Evolutionary conservation across 495 filamentous ascomycete genomes (phyloP).

Genomic region (Trichoderma orchidacearum): DNA sequence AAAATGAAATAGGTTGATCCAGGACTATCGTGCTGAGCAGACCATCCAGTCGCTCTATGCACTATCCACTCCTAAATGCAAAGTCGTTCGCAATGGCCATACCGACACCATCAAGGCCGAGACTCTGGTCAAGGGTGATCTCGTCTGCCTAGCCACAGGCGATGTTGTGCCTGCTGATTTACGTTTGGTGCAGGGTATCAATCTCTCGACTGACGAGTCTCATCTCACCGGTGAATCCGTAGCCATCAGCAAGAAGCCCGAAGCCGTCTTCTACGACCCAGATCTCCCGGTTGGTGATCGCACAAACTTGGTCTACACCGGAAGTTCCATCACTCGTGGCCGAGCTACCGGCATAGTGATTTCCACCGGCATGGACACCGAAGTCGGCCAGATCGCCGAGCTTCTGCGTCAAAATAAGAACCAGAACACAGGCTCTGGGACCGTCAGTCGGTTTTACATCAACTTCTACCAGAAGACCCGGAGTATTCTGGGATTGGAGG

Average conservation of each 20-base stretch:
- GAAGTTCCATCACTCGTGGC: slow-evolving; percentile 58
- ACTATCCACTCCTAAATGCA: slow-evolving; percentile 54
- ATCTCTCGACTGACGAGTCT: slow-evolving; percentile 62
- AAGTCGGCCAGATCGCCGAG: slow-evolving; percentile 58
- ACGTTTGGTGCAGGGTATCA: slow-evolving; percentile 51
- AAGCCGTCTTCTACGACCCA: slow-evolving; percentile 15
- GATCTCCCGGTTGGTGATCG: slow-evolving; percentile 55
- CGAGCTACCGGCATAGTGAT: slow-evolving; percentile 56
- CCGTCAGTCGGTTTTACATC: slow-evolving; percentile 13
- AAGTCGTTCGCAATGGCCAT: slow-evolving; percentile 44
- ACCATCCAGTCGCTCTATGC: slow-evolving; percentile 56
- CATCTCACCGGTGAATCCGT: slow-evolving; percentile 65
- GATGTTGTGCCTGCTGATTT: slow-evolving; percentile 62
- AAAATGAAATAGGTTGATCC: slow-evolving; percentile 38
- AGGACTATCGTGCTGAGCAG: slow-evolving; percentile 63
- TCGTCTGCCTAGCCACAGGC: slow-evolving; percentile 54
- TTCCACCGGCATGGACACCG: slow-evolving; percentile 56
- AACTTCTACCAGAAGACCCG: slow-evolving; percentile 19
- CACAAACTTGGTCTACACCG: slow-evolving; percentile 57
- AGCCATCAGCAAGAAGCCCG: slow-evolving; percentile 47
- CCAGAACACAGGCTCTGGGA: slow-evolving; percentile 15
- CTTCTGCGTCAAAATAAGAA: slow-evolving; percentile 32
- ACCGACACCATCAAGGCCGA: slow-evolving; percentile 44
- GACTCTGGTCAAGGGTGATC: slow-evolving; percentile 53
- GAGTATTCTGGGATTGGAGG: slow-evolving; percentile 48